A percentile compares a stretch with the other conserved stretches of the same genome.
phyloP scores from a whole-genome alignment of 2,329 filamentous ascomycete species.

The Colletotrichum coccodes region DNA sequence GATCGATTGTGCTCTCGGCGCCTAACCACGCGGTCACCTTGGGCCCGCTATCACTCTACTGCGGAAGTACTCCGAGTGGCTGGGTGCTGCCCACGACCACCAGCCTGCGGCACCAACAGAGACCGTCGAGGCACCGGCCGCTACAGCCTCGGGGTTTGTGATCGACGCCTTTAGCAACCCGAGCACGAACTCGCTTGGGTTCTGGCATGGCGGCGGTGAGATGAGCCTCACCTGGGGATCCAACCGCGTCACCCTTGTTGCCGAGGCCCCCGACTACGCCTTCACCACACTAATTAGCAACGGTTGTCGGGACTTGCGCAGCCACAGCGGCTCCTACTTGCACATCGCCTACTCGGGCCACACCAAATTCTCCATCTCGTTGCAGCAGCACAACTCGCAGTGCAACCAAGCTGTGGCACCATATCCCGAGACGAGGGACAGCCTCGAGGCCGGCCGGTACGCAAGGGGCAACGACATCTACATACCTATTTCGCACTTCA shows the following conservation, averaged over 20 bases:
- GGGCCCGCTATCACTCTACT: slow-evolving; percentile 69
- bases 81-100: slow-evolving; percentile 57
- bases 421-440: slow-evolving; percentile 75
- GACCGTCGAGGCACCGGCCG: slow-evolving; percentile 60
- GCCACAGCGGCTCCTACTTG: slow-evolving; percentile 68
- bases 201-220: slow-evolving; percentile 75
- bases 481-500: slow-evolving; percentile 74
- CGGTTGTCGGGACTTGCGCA: slow-evolving; percentile 58
- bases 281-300: slow-evolving; percentile 66
- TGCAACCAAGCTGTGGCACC: slow-evolving; percentile 67
- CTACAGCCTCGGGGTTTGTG: slow-evolving; percentile 60
- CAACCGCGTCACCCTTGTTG: slow-evolving; percentile 58
- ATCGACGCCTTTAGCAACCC: slow-evolving; percentile 69
- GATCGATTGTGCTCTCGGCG: slow-evolving; percentile 60
- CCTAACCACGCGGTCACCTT: slow-evolving; percentile 59
- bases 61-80: slow-evolving; percentile 59
- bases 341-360: slow-evolving; percentile 73
- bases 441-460: slow-evolving; percentile 72
- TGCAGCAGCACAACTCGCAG: slow-evolving; percentile 73
- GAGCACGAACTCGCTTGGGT: slow-evolving; percentile 66
- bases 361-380: slow-evolving; percentile 69
- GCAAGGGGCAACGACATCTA: slow-evolving; percentile 66
- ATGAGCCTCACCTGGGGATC: slow-evolving; percentile 62
- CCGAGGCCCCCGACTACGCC: slow-evolving; percentile 57
- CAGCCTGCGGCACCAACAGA: slow-evolving; percentile 53